These are phyloP conservation scores for Metschnikowia koreensis DNA, from an alignment of 805 yeast species.

Conservation along the genomic window DNA sequence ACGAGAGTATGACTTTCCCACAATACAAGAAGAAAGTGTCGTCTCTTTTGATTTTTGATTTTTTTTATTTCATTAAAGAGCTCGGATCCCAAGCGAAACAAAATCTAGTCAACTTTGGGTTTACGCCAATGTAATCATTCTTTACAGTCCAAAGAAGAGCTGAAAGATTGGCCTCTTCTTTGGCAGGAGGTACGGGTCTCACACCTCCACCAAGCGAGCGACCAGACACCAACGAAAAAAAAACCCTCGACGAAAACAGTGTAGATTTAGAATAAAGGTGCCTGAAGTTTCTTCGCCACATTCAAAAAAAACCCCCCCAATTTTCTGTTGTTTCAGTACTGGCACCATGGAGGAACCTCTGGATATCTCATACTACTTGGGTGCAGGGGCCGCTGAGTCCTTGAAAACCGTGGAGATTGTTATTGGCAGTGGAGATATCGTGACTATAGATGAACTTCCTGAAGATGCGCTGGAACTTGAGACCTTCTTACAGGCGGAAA, in stretches of 20 bases:
- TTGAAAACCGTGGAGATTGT: constrained; percentile 60
- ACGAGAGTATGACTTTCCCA: too few relatives aligned
- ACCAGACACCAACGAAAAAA: background rate
- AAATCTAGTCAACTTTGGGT: too few relatives aligned
- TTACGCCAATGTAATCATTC: too few relatives aligned
- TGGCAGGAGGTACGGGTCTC: background rate
- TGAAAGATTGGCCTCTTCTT: too few relatives aligned
- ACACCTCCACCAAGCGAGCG: background rate
- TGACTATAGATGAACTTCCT: constrained; percentile 82
- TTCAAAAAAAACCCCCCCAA: background rate
- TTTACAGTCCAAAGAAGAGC: too few relatives aligned
- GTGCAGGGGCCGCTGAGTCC: constrained; percentile 25
- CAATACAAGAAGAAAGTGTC: too few relatives aligned
- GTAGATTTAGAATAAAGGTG: too few relatives aligned
- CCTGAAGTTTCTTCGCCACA: background rate
- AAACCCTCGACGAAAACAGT: background rate
- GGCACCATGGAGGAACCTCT: constrained; percentile 17
- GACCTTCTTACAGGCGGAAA: constrained; percentile 75
- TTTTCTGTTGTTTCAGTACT: background rate
- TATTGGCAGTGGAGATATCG: constrained; percentile 72
- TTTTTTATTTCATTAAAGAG: too few relatives aligned
- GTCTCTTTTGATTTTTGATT: too few relatives aligned
- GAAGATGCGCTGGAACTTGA: constrained; percentile 86
- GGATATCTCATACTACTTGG: constrained; percentile 34
- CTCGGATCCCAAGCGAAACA: too few relatives aligned